Conservation (phyloP, 495 filamentous ascomycete species). For the Penicillium fimorum region DNA sequence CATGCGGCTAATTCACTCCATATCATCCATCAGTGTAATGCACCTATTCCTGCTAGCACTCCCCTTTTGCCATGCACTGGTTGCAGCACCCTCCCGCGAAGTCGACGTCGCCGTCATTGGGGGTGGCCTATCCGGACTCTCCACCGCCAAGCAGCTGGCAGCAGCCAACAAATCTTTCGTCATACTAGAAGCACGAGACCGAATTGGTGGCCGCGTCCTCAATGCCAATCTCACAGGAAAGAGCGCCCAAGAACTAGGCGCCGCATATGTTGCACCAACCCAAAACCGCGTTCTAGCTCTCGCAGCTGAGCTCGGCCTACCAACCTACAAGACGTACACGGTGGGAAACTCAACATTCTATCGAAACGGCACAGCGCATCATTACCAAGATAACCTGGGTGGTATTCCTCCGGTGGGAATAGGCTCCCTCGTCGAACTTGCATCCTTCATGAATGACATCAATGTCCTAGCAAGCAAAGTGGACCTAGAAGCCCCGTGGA, state of each 20-base stretch:
- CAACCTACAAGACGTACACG: slow-evolving; percentile 15
- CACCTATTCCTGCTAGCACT: background rate
- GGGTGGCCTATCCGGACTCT: slow-evolving; percentile 23
- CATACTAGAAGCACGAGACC: slow-evolving; percentile 24
- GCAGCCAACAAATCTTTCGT: slow-evolving; percentile 15
- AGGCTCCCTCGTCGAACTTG: slow-evolving; percentile 13
- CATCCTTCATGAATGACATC: slow-evolving; percentile 1
- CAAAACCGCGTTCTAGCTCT: slow-evolving; percentile 18
- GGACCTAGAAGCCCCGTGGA: slow-evolving; percentile 17
- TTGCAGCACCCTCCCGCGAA: background rate
- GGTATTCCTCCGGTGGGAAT: slow-evolving; percentile 6
- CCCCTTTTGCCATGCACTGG: background rate
- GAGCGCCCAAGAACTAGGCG: slow-evolving; percentile 13
- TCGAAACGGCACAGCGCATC: slow-evolving; percentile 9
- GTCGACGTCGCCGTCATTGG: slow-evolving; percentile 24
- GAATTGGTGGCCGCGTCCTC: slow-evolving; percentile 21
- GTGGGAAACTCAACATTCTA: slow-evolving; percentile 9
- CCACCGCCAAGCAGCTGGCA: slow-evolving; percentile 17
- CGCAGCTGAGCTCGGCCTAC: slow-evolving; percentile 9
- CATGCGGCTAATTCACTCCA: background rate
- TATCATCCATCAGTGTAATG: background rate
- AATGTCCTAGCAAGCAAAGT: slow-evolving; percentile 11
- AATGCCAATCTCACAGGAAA: slow-evolving; percentile 4
- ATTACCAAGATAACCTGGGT: slow-evolving; percentile 6
- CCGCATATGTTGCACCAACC: slow-evolving; percentile 18